A percentile compares a stretch with the other conserved stretches of the same genome.
These are phyloP conservation scores for Trebouxiophyceae sp. DNA, from an alignment of 163 green algal genomes.

Conservation along the genomic window DNA sequence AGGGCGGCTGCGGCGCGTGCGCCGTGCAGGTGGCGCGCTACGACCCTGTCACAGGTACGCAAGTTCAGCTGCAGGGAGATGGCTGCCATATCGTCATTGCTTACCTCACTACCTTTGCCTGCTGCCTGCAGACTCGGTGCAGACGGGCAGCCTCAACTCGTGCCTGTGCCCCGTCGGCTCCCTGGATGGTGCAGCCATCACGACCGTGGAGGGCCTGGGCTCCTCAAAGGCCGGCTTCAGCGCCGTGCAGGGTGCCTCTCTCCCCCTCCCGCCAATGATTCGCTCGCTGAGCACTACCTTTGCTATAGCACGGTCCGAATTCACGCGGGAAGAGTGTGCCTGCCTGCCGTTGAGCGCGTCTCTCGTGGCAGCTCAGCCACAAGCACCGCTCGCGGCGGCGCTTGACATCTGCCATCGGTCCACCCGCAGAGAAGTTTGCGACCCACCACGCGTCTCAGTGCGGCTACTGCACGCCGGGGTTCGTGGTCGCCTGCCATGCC, in stretches of 20 bases:
- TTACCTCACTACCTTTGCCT: too few species aligned
- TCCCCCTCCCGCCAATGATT: too few species aligned
- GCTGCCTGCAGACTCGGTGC: constrained; percentile 18
- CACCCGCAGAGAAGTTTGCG: constrained; percentile 38
- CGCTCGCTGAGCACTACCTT: too few species aligned
- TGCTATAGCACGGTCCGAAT: too few species aligned
- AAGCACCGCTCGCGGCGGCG: too few species aligned
- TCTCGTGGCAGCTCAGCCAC: too few species aligned
- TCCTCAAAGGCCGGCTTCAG: constrained; percentile 26
- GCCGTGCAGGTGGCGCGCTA: constrained; percentile 27
- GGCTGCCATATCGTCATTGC: too few species aligned
- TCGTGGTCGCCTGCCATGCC: constrained; percentile 43
- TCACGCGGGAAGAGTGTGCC: too few species aligned
- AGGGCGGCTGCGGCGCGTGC: constrained; percentile 58
- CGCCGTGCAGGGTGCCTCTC: constrained; percentile 30
- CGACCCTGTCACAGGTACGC: constrained; percentile 21
- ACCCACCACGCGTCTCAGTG: constrained; percentile 58
- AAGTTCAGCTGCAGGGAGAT: too few species aligned
- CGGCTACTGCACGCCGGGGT: constrained; percentile 71
- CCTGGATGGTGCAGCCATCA: constrained; percentile 31
- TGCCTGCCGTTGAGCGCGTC: too few species aligned
- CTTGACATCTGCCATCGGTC: too few species aligned
- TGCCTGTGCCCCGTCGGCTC: constrained; percentile 50
- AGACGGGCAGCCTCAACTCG: constrained; percentile 43
- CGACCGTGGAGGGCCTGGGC: constrained; percentile 49